Evolutionary conservation across 257 asterid genomes (phyloP).

Genomic region (Fraxinus americana): DNA sequence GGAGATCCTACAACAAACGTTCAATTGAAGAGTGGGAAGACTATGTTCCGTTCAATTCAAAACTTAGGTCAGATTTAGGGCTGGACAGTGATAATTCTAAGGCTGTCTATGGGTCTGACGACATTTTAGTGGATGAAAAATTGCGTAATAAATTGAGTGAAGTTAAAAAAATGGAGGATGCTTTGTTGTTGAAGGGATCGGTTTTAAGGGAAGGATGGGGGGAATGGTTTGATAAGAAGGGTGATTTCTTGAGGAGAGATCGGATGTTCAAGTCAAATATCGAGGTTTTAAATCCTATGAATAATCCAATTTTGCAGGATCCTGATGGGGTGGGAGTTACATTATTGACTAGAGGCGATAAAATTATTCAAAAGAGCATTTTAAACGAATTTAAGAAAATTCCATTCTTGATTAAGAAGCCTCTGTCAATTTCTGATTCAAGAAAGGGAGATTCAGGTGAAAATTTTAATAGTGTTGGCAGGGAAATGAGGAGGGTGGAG

Average conservation of each 20-base stretch:
- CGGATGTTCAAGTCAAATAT: slow-evolving; percentile 79
- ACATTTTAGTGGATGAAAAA: slow-evolving; percentile 71
- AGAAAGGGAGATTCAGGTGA: slow-evolving; percentile 18
- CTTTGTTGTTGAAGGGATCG: slow-evolving; percentile 82
- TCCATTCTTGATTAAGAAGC: slow-evolving; percentile 64
- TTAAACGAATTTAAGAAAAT: slow-evolving; percentile 64
- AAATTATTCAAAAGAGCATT: slow-evolving; percentile 58
- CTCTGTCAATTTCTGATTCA: slow-evolving; percentile 46
- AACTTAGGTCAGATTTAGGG: slow-evolving; percentile 59
- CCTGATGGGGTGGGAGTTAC: slow-evolving; percentile 82
- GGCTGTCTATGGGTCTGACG: slow-evolving; percentile 80
- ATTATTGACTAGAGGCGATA: slow-evolving; percentile 83
- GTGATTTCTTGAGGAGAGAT: slow-evolving; percentile 84
- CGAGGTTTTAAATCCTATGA: slow-evolving; percentile 75
- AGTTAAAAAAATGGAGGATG: slow-evolving; percentile 71
- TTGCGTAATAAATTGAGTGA: slow-evolving; percentile 59
- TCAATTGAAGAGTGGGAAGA: slow-evolving; percentile 97
- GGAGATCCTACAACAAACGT: slow-evolving; percentile 70
- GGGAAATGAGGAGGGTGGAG: slow-evolving; percentile 43
- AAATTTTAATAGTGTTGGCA: slow-evolving; percentile 30
- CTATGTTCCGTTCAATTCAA: slow-evolving; percentile 65
- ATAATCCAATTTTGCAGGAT: slow-evolving; percentile 87
- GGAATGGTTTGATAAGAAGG: slow-evolving; percentile 94
- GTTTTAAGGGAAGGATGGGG: slow-evolving; percentile 97
- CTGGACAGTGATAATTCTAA: slow-evolving; percentile 41